A percentile compares a stretch with the other conserved stretches of the same genome.
Evolutionary conservation across 2,329 filamentous ascomycete species (phyloP).

Genomic region (Meredithiella fracta): DNA sequence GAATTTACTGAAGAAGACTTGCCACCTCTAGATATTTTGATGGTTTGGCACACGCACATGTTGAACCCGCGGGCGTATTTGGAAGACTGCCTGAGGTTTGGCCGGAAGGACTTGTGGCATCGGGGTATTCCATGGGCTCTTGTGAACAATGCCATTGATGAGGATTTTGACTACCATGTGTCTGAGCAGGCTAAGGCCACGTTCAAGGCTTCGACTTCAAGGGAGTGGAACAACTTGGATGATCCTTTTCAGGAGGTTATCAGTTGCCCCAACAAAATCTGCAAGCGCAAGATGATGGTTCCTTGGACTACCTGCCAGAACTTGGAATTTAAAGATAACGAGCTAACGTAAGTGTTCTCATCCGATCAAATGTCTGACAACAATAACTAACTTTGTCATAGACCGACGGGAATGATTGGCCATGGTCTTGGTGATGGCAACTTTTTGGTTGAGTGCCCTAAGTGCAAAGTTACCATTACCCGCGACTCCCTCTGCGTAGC

Average conservation of each 20-base stretch:
- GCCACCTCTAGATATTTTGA: constrained; percentile 43
- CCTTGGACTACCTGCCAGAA: constrained; percentile 43
- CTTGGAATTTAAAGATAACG: constrained; percentile 18
- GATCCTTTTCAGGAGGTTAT: constrained; percentile 33
- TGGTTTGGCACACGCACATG: constrained; percentile 69
- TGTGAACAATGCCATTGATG: constrained; percentile 41
- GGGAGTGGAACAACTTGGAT: constrained; percentile 42
- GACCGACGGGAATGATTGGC: constrained; percentile 23
- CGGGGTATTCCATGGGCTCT: constrained; percentile 49
- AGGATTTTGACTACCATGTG: constrained; percentile 39
- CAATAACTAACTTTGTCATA: background rate
- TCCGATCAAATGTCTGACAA: background rate
- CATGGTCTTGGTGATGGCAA: constrained; percentile 43
- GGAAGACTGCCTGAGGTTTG: constrained; percentile 51
- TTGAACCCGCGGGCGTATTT: constrained; percentile 60
- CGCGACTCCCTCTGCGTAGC: constrained; percentile 43
- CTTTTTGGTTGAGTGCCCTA: constrained; percentile 33
- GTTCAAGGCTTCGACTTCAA: constrained; percentile 34
- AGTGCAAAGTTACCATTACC: constrained; percentile 34
- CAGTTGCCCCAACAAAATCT: constrained; percentile 34
- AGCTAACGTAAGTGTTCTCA: background rate
- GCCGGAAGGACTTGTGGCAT: constrained; percentile 39
- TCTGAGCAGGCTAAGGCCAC: constrained; percentile 25
- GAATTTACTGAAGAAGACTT: constrained; percentile 11
- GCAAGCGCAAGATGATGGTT: constrained; percentile 26